Percentiles rank a stretch among this genome's conserved stretches.
Conservation (phyloP, 2,329 filamentous ascomycete genomes). For the Bipolaris sorokiniana region DNA sequence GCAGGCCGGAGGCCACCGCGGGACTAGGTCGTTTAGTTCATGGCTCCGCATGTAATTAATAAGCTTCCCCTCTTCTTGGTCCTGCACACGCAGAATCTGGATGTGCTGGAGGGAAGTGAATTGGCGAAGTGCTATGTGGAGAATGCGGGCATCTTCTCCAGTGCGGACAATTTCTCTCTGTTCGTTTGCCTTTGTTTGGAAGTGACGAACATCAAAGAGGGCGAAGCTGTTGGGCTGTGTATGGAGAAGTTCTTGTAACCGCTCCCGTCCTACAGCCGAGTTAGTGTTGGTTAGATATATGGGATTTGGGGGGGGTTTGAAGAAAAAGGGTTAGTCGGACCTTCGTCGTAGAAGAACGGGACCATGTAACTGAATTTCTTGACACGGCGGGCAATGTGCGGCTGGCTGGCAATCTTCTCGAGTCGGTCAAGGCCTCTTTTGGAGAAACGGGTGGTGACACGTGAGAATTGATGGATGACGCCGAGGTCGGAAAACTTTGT, state of each 20-base stretch:
- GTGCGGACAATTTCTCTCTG: slow-evolving; percentile 59
- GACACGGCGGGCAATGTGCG: slow-evolving; percentile 60
- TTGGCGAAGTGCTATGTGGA: slow-evolving; percentile 61
- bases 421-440: slow-evolving; percentile 57
- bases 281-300: slow-evolving; percentile 23
- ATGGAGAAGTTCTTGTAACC: slow-evolving; percentile 49
- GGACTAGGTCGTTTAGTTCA: slow-evolving; percentile 54
- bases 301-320: not conserved
- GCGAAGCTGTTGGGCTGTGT: slow-evolving; percentile 46
- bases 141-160: slow-evolving; percentile 58
- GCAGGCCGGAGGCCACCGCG: slow-evolving; percentile 68
- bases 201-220: slow-evolving; percentile 49
- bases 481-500: slow-evolving; percentile 52
- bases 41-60: slow-evolving; percentile 59
- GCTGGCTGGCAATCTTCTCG: slow-evolving; percentile 56
- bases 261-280: slow-evolving; percentile 46
- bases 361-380: slow-evolving; percentile 67
- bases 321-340: slow-evolving; percentile 36
- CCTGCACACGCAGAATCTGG: slow-evolving; percentile 67
- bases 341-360: slow-evolving; percentile 63
- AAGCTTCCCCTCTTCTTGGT: slow-evolving; percentile 63
- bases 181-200: slow-evolving; percentile 56
- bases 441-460: slow-evolving; percentile 60
- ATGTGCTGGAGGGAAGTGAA: slow-evolving; percentile 69
- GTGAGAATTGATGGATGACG: slow-evolving; percentile 58